Evolutionary conservation across 495 filamentous ascomycete species (phyloP).

Genomic region (Tuber indicum): DNA sequence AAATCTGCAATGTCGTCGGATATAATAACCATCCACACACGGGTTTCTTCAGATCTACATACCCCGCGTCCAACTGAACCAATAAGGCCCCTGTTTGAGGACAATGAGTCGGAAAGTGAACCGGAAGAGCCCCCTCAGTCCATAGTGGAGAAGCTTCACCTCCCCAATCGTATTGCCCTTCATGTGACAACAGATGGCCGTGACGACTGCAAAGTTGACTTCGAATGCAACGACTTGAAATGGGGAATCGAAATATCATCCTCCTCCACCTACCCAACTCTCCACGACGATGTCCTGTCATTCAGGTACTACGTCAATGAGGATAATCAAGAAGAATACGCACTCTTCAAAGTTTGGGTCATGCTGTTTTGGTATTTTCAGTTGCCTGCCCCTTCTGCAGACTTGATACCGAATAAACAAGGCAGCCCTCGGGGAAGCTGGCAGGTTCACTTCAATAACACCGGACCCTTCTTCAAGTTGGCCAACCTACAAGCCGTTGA

Average conservation of each 20-base stretch:
- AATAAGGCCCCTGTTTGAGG: not conserved
- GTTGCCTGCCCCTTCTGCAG: constrained; percentile 53
- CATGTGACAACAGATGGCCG: not conserved
- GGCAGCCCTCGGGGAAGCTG: constrained; percentile 81
- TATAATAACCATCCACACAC: constrained; percentile 5
- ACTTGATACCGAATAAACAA: constrained; percentile 9
- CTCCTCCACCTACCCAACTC: not conserved
- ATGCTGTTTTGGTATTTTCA: constrained; percentile 98
- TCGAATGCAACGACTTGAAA: not conserved
- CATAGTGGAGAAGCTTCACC: not conserved
- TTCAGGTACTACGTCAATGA: constrained; percentile 2
- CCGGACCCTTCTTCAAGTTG: constrained; percentile 23
- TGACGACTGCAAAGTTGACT: not conserved
- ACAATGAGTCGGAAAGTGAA: not conserved
- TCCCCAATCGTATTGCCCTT: not conserved
- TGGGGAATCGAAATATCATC: constrained; percentile 2
- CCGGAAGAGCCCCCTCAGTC: not conserved
- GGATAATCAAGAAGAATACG: constrained; percentile 16
- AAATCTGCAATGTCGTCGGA: not conserved
- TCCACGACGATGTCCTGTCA: not conserved
- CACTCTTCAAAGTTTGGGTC: constrained; percentile 58
- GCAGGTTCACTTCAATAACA: constrained; percentile 66
- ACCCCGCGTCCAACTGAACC: not conserved
- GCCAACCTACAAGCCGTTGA: constrained; percentile 22
- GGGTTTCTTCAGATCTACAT: not conserved